phyloP scores from a whole-genome alignment of 257 asterid species.

The Striga asiatica region DNA sequence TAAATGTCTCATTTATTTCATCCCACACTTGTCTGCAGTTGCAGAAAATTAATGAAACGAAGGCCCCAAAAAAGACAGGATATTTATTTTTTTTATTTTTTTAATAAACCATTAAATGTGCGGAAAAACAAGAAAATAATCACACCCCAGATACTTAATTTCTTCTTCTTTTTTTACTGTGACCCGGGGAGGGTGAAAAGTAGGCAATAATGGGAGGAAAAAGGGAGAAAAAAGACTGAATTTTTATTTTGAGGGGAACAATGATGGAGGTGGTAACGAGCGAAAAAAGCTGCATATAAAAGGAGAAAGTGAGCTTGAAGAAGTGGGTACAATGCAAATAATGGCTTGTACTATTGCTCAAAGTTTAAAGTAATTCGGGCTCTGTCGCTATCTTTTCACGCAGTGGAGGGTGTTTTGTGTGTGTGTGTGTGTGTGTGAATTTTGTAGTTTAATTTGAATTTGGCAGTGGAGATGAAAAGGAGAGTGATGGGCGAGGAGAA shows the following conservation, averaged over 20 bases:
- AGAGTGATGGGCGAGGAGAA: constrained; percentile 19
- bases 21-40: constrained; percentile 23
- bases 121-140: neutral
- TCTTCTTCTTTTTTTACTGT: neutral
- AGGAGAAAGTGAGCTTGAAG: neutral
- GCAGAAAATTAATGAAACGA: constrained; percentile 11
- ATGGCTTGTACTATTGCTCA: neutral
- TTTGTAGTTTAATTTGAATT: neutral
- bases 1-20: constrained; percentile 29
- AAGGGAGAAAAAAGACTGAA: constrained; percentile 11
- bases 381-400: constrained; percentile 18
- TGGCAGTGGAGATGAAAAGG: constrained; percentile 10
- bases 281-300: constrained; percentile 21
- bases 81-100: too few species aligned
- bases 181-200: constrained; percentile 13
- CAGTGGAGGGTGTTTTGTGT: constrained; percentile 14
- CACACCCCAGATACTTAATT: neutral
- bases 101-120: too few species aligned
- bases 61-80: neutral
- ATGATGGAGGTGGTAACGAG: constrained; percentile 21
- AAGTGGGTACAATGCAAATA: neutral
- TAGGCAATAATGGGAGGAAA: constrained; percentile 7
- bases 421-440: constrained; percentile 5
- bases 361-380: constrained; percentile 25
- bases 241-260: neutral